Percentiles rank a stretch among this genome's conserved stretches.
Conservation (phyloP, 106 monocot genomes). For the Posidonia australis region DNA sequence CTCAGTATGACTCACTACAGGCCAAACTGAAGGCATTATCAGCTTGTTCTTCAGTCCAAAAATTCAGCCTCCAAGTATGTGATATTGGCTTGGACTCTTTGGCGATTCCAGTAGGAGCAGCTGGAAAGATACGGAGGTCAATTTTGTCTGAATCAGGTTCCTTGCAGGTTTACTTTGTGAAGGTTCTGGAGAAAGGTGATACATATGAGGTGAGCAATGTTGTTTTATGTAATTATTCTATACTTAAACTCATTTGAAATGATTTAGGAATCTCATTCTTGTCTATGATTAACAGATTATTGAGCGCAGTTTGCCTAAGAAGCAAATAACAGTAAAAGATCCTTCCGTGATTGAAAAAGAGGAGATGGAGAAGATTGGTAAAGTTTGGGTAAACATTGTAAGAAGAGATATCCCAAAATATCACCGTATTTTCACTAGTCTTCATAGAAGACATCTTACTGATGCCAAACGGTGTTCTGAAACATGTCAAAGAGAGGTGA, state of each 20-base stretch:
- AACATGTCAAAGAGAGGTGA: constrained; percentile 84
- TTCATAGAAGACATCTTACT: constrained; percentile 51
- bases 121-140: constrained; percentile 72
- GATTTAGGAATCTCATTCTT: constrained; percentile 2
- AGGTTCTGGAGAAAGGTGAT: constrained; percentile 85
- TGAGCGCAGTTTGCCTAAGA: constrained; percentile 93
- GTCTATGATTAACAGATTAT: constrained; percentile 53
- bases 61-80: constrained; percentile 65
- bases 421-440: constrained; percentile 57
- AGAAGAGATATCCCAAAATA: constrained; percentile 75
- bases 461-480: constrained; percentile 89
- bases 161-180: constrained; percentile 80
- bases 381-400: constrained; percentile 66
- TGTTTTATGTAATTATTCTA: neutral
- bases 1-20: constrained; percentile 85
- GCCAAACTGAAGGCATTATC: constrained; percentile 54
- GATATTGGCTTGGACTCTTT: constrained; percentile 47
- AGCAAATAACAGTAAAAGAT: constrained; percentile 67
- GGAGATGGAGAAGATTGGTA: constrained; percentile 75
- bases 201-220: constrained; percentile 75
- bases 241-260: neutral
- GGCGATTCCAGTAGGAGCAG: constrained; percentile 85
- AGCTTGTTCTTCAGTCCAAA: constrained; percentile 35
- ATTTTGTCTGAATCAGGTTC: constrained; percentile 77
- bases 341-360: constrained; percentile 80